A percentile compares a stretch with the other conserved stretches of the same genome.
These are phyloP conservation scores for Candida glaebosa DNA, from an alignment of 805 yeast species.

Conservation along the genomic window DNA sequence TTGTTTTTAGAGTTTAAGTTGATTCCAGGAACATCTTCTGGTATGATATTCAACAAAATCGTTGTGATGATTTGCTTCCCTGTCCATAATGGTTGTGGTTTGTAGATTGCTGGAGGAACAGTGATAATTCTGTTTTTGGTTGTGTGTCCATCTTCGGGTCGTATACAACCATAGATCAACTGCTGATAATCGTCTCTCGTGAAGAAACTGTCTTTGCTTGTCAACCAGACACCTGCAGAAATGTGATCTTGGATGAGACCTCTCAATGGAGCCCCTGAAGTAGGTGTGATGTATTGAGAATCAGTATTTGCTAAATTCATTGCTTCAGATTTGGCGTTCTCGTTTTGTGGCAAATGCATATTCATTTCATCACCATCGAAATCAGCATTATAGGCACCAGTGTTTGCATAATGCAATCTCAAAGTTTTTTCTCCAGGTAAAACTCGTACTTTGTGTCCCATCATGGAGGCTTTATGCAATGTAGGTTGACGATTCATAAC, in stretches of 20 bases:
- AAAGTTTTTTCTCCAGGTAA: slow-evolving; percentile 96
- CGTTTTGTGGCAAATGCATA: slow-evolving; percentile 98
- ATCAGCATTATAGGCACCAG: slow-evolving; percentile 98
- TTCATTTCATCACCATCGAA: slow-evolving; percentile 99
- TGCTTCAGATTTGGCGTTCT: slow-evolving; percentile 96
- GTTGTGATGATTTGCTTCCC: slow-evolving; percentile 97
- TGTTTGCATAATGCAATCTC: slow-evolving; percentile 95
- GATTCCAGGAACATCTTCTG: slow-evolving; percentile 85
- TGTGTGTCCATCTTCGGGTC: slow-evolving; percentile 97
- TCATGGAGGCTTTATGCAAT: slow-evolving; percentile 98
- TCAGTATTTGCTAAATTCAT: slow-evolving; percentile 93
- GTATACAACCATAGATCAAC: slow-evolving; percentile 84
- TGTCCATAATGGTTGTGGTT: slow-evolving; percentile 93
- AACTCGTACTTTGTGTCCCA: slow-evolving; percentile 98
- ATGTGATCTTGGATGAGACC: slow-evolving; percentile 99
- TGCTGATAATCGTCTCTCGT: slow-evolving; percentile 92
- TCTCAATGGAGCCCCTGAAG: slow-evolving; percentile 97
- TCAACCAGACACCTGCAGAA: slow-evolving; percentile 98
- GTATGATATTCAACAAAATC: slow-evolving; percentile 83
- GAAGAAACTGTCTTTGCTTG: slow-evolving; percentile 88
- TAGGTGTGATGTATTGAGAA: slow-evolving; percentile 95
- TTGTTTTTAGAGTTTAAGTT: slow-evolving; percentile 82
- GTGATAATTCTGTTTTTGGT: slow-evolving; percentile 64
- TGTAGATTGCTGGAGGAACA: slow-evolving; percentile 82
- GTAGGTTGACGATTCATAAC: slow-evolving; percentile 99